A percentile compares a stretch with the other conserved stretches of the same genome.
Evolutionary conservation across 768 basidiomycete species (phyloP).

Genomic region (Candolleomyces efflorescens): DNA sequence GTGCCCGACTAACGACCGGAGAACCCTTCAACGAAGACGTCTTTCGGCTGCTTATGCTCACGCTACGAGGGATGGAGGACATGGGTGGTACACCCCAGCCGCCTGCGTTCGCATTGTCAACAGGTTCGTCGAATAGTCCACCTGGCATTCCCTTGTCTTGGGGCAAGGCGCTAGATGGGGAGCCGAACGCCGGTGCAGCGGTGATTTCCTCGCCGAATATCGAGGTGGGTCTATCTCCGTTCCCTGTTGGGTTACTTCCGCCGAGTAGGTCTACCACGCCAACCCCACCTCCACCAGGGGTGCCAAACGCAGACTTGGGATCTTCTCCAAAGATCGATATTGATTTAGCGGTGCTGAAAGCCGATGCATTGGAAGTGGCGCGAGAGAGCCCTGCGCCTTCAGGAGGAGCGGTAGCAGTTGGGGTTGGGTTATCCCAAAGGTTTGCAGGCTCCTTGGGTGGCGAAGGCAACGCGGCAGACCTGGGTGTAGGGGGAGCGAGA

Average conservation of each 20-base stretch:
- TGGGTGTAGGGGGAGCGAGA: not conserved
- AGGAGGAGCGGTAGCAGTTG: not conserved
- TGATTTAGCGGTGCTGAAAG: slow-evolving; percentile 11
- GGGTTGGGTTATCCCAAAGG: not conserved
- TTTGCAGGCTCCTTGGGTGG: not conserved
- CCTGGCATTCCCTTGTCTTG: slow-evolving; percentile 12
- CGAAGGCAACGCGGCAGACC: not conserved
- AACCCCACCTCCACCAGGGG: slow-evolving; percentile 13
- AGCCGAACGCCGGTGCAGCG: slow-evolving; percentile 8
- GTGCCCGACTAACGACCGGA: slow-evolving; percentile 9
- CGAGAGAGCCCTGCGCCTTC: not conserved
- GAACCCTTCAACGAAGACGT: not conserved
- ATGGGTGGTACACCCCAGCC: not conserved
- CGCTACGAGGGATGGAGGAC: not conserved
- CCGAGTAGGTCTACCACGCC: slow-evolving; percentile 13
- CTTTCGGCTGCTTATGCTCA: not conserved
- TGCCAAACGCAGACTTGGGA: slow-evolving; percentile 17
- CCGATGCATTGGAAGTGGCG: slow-evolving; percentile 4
- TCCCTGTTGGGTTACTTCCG: not conserved
- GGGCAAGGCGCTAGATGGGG: slow-evolving; percentile 8
- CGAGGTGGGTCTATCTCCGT: slow-evolving; percentile 5
- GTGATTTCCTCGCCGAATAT: slow-evolving; percentile 21
- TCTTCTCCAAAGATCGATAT: slow-evolving; percentile 20
- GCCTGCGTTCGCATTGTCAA: too few relatives aligned
- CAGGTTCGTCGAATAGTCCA: slow-evolving; percentile 3